phyloP scores from a whole-genome alignment of 73 alveolate genomes.

The Paramecium biaurelia region DNA sequence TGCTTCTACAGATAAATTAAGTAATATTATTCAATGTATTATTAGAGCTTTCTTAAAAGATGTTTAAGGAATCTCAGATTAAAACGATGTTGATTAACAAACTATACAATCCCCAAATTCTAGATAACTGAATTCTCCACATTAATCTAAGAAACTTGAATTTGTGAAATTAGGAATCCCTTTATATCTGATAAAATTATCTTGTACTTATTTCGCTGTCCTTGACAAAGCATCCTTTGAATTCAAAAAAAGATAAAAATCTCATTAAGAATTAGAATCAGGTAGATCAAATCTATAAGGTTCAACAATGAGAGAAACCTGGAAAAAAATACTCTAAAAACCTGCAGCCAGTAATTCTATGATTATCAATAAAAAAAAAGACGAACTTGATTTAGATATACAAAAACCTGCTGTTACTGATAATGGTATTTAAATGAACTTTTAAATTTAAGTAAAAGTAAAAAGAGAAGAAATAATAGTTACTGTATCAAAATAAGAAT shows the following conservation, averaged over 20 bases:
- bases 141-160: neutral
- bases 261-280: neutral
- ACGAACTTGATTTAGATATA: constrained; percentile 18
- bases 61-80: constrained; percentile 25
- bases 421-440: neutral
- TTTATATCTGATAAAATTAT: constrained; percentile 3
- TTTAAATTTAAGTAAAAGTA: neutral
- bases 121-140: neutral
- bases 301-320: constrained; percentile 11
- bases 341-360: neutral
- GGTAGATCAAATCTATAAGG: neutral
- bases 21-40: neutral
- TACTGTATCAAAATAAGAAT: neutral
- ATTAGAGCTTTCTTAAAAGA: neutral
- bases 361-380: neutral
- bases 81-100: neutral
- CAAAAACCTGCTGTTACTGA: constrained; percentile 33
- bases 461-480: neutral
- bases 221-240: constrained; percentile 20
- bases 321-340: constrained; percentile 13
- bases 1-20: constrained; percentile 31
- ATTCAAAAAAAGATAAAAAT: neutral
- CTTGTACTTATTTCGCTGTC: constrained; percentile 41
- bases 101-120: neutral
- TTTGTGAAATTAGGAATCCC: constrained; percentile 9